Evolutionary conservation across 352 stramenopile species (phyloP).

Genomic region (Phytophthora tubulina): DNA sequence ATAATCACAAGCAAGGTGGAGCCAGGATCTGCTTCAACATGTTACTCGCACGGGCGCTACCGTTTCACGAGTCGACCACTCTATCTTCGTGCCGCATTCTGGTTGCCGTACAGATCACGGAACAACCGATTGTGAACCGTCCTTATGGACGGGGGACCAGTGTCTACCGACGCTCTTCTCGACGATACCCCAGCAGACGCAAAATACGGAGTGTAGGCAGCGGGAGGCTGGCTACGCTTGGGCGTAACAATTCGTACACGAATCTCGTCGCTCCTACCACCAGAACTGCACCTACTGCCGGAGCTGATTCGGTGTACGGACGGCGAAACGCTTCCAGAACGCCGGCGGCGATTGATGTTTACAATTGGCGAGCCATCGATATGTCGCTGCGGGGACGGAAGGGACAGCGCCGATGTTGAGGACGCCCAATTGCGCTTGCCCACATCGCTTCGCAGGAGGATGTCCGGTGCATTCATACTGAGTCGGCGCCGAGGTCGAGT

Average conservation of each 20-base stretch:
- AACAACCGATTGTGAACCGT: slow-evolving; percentile 47
- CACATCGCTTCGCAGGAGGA: slow-evolving; percentile 58
- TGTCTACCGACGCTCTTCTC: slow-evolving; percentile 10
- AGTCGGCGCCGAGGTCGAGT: slow-evolving; percentile 19
- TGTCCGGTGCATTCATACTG: slow-evolving; percentile 44
- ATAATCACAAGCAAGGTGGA: too few relatives aligned
- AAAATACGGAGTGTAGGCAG: slow-evolving; percentile 41
- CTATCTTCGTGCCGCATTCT: slow-evolving; percentile 1
- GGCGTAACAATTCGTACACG: slow-evolving; percentile 38
- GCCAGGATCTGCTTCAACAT: too few relatives aligned
- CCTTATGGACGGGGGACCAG: slow-evolving; percentile 18
- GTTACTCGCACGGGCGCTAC: too few relatives aligned
- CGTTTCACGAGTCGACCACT: background rate
- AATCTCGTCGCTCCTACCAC: slow-evolving; percentile 34
- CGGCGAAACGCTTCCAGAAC: slow-evolving; percentile 27
- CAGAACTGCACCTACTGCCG: slow-evolving; percentile 33
- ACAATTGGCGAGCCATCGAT: slow-evolving; percentile 36
- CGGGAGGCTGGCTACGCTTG: slow-evolving; percentile 22
- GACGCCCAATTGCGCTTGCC: slow-evolving; percentile 53
- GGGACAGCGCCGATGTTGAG: slow-evolving; percentile 54
- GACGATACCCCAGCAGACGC: slow-evolving; percentile 17
- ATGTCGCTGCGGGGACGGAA: slow-evolving; percentile 46
- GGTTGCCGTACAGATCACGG: slow-evolving; percentile 41
- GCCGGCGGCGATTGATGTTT: slow-evolving; percentile 27
- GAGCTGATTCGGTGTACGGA: slow-evolving; percentile 35